Evolutionary conservation across 805 yeast species (phyloP), one percentile per base, ranked within the genome.

Genomic region (Suhomyces vadensis): DNA sequence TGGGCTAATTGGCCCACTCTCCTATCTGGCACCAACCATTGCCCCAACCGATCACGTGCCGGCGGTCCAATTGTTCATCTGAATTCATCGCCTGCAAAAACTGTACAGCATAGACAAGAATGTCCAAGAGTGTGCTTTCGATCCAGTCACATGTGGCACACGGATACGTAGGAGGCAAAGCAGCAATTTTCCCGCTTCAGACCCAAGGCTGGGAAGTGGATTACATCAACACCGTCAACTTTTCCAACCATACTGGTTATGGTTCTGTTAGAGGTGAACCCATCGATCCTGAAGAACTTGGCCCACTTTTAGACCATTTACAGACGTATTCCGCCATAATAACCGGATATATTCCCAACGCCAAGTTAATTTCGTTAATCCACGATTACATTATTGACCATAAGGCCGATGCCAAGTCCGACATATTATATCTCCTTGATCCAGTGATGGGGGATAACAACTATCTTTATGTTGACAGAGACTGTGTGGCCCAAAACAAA

Each of bases 401-500:
- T 24, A 80, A 77, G 51, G 38, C 37, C 24, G 23, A n/a, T 3
- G 41, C 44, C 6, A 57, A 64, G 29, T 65, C 74, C 0, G 46
- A 58, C 0, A 46, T 72, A 4, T 40, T 77, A 4, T 83, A 88
- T 79, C 63, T 85, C 19, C 63, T 85, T 50, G 94, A 85, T 55
- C 92, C 94, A 0, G 91, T 85, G 0, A 78, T 85, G 82, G 94
- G 94, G 1, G 94, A 85, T 57, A 86, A 84, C 54, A 87, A 87
- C 19, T 74, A 75, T 46, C 51, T 85, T 17, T 85, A 85, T 52
- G 94, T 85, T 3, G 77, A 78, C 42, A 60, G 69, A 48, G 65
- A 61, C 6, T 64, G 78, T 41, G 75, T 79, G 24, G 42, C 49
- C 2, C 61, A 57, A 22, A 70, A 69, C 43, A 51, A 51, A 27